Conservation (phyloP, 192 early-diverging fungal genomes). For the Umbelopsis vinacea region DNA sequence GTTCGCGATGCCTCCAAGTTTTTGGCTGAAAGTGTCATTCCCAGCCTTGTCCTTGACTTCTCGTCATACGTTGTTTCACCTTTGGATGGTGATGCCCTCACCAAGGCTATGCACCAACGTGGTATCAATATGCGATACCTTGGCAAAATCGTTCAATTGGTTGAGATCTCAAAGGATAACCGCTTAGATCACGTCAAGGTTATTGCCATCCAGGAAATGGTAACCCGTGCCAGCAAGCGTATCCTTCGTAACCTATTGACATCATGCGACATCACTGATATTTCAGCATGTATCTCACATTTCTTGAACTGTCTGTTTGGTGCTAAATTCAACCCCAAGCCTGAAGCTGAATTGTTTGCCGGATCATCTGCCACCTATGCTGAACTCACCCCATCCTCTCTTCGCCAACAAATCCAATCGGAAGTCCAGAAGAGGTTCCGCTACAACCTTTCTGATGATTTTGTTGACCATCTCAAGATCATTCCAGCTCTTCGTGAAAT, state of each 20-base stretch:
- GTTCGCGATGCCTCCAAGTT: conserved; percentile 82
- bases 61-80: conserved; percentile 75
- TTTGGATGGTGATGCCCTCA: conserved; percentile 78
- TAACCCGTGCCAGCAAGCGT: conserved; percentile 83
- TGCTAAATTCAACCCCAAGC: conserved; percentile 57
- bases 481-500: conserved; percentile 80
- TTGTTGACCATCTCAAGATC: conserved; percentile 55
- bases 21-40: conserved; percentile 69
- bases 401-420: conserved; percentile 61
- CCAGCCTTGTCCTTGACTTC: conserved; percentile 67
- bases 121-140: conserved; percentile 99
- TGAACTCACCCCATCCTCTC: conserved; percentile 62
- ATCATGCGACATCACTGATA: conserved; percentile 56
- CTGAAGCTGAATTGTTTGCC: conserved; percentile 50
- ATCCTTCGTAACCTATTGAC: conserved; percentile 74
- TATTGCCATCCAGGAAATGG: conserved; percentile 86
- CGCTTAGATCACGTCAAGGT: conserved; percentile 61
- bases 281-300: conserved; percentile 73
- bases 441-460: conserved; percentile 62
- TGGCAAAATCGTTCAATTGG: conserved; percentile 70
- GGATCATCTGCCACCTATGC: conserved; percentile 51
- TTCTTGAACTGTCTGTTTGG: conserved; percentile 85
- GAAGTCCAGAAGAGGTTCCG: conserved; percentile 80
- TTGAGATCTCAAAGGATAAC: conserved; percentile 63
- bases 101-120: conserved; percentile 84